These are phyloP conservation scores for Cladophialophora carrionii DNA, from an alignment of 2,329 filamentous ascomycete species.

Conservation along the genomic window DNA sequence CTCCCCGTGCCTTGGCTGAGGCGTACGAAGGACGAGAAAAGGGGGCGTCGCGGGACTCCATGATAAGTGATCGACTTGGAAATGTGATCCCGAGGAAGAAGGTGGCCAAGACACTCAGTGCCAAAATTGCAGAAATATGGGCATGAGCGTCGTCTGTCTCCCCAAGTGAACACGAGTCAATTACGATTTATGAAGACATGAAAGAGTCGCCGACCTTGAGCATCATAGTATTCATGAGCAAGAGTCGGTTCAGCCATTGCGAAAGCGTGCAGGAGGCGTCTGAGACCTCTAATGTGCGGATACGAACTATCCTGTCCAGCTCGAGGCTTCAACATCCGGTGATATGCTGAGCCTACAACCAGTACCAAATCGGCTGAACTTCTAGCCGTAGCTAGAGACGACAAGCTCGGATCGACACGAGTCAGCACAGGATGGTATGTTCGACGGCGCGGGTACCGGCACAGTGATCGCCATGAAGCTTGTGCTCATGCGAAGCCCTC, in stretches of 20 bases:
- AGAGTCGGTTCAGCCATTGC: not conserved
- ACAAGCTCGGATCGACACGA: not conserved
- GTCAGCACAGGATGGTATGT: too few species aligned
- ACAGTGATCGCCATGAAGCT: not conserved
- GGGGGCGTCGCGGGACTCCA: conserved; percentile 51
- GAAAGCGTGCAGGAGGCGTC: not conserved
- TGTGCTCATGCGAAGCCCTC: not conserved
- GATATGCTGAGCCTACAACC: not conserved
- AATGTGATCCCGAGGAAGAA: conserved; percentile 67
- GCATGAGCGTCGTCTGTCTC: conserved; percentile 14
- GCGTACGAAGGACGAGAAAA: conserved; percentile 63
- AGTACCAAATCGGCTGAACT: not conserved
- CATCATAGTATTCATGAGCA: not conserved
- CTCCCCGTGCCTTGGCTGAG: conserved; percentile 70
- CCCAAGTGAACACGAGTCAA: not conserved
- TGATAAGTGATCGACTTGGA: conserved; percentile 63
- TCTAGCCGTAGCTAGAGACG: not conserved
- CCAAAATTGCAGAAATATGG: conserved; percentile 51
- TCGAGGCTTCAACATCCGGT: not conserved
- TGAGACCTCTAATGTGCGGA: not conserved
- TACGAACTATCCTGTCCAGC: not conserved
- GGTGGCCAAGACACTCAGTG: conserved; percentile 66
- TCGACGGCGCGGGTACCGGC: not conserved
- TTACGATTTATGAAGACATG: not conserved
- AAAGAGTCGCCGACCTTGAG: not conserved